Base-by-base conservation (phyloP, 805 yeast genomes). In the Torulaspora microellipsoides region DNA sequence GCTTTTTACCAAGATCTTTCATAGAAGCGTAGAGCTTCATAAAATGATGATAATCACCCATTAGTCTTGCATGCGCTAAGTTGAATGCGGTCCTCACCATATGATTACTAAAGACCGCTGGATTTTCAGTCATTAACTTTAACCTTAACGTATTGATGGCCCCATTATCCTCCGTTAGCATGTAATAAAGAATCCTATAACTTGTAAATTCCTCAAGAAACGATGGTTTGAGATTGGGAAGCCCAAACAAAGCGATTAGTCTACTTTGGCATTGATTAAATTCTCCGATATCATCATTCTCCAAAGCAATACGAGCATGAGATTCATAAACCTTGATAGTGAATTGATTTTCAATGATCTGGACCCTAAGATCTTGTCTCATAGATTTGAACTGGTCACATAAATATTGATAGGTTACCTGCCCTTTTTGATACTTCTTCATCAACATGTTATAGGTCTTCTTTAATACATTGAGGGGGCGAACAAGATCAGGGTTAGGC, bases 221-320 rank as follows among this genome's bases (percentile, higher is more conserved):
- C 11, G 68, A 60, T 9, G 70, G 66, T 3, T 60, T 52, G n/a
- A 67, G 59, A 8, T 66, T 62, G 5, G 68, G 67, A 17, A 56
- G 54, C 23, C 69, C 75, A 58, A 83, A 90, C 17, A 90, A 67
- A 35, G 75, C 70, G 49, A 77, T 77, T 39, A 93, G 66, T 55
- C 88, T 87, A 12, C 95, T 79, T 63, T 85, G 95, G 61, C 98
- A 93, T 62, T 91, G 97, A 67, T 93, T 93, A 62, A 85, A 89
- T 63, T 93, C 98, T 8, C 97, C 97, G 49, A 91, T 66, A 63
- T 91, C 99, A 32, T 77, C 74, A 58, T 84, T 81, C 53, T 81
- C 84, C 31, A 91, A 73, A 0, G 97, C 95, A n/a, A 90, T 69
- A 38, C 89, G 77, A 3, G 93, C 93, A 64, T 91, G 95, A 2